Percentiles rank a stretch among this genome's conserved stretches.
Evolutionary conservation across 2,329 filamentous ascomycete genomes (phyloP).

Genomic region (Aspergillus intermedius): DNA sequence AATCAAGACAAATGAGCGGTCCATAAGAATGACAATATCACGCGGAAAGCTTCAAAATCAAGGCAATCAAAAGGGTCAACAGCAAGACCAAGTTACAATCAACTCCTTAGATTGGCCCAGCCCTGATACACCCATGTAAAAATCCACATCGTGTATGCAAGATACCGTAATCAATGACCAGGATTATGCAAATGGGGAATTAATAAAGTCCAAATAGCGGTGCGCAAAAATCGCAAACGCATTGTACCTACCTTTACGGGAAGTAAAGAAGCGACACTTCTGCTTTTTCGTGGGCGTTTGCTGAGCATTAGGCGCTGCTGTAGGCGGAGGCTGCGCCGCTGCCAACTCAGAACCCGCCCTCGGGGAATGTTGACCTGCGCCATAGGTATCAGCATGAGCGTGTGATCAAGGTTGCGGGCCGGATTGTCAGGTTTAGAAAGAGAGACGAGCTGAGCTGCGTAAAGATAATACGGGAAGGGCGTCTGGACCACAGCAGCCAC

Average conservation of each 20-base stretch:
- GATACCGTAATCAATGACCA: neutral
- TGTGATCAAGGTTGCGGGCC: slow-evolving; percentile 28
- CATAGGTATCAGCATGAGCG: slow-evolving; percentile 21
- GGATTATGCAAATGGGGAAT: neutral
- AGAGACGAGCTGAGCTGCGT: neutral
- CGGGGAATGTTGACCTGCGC: slow-evolving; percentile 16
- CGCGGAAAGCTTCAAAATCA: neutral
- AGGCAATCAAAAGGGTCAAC: no score
- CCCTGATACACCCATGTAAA: slow-evolving; percentile 3
- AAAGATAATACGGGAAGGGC: neutral
- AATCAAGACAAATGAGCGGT: neutral
- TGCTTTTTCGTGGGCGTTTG: slow-evolving; percentile 12
- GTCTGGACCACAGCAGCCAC: neutral
- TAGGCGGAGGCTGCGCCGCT: slow-evolving; percentile 19
- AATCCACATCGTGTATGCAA: neutral
- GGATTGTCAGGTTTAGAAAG: slow-evolving; percentile 12
- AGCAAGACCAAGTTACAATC: neutral
- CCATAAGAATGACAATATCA: neutral
- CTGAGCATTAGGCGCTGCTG: slow-evolving; percentile 4
- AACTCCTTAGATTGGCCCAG: neutral
- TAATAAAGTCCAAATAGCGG: slow-evolving; percentile 2
- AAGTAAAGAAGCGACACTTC: slow-evolving; percentile 22
- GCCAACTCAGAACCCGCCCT: slow-evolving; percentile 24
- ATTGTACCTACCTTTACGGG: slow-evolving; percentile 19
- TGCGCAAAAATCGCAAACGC: neutral